A percentile compares a stretch with the other conserved stretches of the same genome.
Evolutionary conservation across 2,329 filamentous ascomycete species (phyloP).

Genomic region (Microsporum audouinii): DNA sequence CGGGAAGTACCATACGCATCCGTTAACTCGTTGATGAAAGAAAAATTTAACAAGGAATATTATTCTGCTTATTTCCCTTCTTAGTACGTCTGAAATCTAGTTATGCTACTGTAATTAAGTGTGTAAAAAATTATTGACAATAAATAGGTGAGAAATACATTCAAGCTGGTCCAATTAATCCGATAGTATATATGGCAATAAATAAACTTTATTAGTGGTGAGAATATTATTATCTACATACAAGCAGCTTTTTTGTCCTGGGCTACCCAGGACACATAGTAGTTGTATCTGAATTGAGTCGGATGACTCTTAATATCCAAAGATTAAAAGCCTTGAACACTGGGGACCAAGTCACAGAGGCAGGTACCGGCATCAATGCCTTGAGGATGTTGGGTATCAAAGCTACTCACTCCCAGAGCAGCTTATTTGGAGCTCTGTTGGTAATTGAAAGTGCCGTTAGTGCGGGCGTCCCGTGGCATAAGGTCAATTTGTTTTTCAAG

Average conservation of each 20-base stretch:
- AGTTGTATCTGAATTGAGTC: neutral
- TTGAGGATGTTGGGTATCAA: neutral
- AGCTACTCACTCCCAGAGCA: neutral
- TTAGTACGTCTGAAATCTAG: neutral
- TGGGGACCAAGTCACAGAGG: neutral
- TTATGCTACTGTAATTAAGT: no score
- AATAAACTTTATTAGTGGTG: neutral
- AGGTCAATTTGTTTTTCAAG: constrained; percentile 31
- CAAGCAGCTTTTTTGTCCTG: neutral
- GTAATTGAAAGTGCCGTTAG: neutral
- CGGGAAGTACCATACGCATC: neutral
- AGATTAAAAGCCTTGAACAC: neutral
- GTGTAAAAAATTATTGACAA: no score
- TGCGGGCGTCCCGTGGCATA: neutral
- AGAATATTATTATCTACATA: neutral
- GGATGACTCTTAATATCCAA: neutral
- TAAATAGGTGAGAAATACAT: no score
- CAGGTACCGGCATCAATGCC: neutral
- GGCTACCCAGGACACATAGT: neutral
- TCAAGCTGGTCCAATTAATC: neutral
- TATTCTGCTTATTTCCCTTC: neutral
- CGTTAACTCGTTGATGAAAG: neutral
- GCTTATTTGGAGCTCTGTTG: neutral
- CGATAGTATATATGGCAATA: neutral
- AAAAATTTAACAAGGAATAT: neutral